Evolutionary conservation across 495 filamentous ascomycete genomes (phyloP).

Genomic region (Xylaria sp.): DNA sequence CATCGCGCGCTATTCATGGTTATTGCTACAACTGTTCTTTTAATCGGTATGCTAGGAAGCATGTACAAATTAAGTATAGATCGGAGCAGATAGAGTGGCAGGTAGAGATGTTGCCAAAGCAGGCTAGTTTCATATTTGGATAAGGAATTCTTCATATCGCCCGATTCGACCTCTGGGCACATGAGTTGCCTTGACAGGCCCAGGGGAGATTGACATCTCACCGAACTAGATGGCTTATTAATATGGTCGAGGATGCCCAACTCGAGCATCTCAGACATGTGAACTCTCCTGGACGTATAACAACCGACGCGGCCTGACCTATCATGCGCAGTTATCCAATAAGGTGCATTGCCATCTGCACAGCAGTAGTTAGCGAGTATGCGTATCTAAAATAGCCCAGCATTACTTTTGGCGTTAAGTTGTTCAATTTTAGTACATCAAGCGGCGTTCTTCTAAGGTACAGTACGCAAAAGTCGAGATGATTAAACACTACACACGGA

Average conservation of each 20-base stretch:
- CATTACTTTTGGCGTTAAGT: background rate
- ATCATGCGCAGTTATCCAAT: background rate
- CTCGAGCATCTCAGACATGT: background rate
- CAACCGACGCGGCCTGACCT: background rate
- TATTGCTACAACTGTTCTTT: no score
- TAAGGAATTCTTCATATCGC: no score
- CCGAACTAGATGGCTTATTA: slow-evolving; percentile 15
- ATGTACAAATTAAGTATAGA: no score
- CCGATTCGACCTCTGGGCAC: no score
- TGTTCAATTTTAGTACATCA: background rate
- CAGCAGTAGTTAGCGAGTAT: background rate
- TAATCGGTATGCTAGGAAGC: no score
- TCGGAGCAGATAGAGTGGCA: no score
- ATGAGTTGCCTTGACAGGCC: slow-evolving; percentile 16
- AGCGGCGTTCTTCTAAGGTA: background rate
- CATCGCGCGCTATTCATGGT: no score
- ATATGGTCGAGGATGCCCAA: background rate
- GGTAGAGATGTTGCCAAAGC: no score
- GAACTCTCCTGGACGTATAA: background rate
- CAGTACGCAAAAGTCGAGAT: background rate
- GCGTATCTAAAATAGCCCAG: background rate
- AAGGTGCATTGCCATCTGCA: background rate
- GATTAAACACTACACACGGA: background rate
- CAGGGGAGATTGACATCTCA: background rate
- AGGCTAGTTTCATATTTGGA: no score